A percentile compares a stretch with the other conserved stretches of the same genome.
These are phyloP conservation scores for Nicotiana attenuata DNA, from an alignment of 257 asterid species.

Conservation along the genomic window DNA sequence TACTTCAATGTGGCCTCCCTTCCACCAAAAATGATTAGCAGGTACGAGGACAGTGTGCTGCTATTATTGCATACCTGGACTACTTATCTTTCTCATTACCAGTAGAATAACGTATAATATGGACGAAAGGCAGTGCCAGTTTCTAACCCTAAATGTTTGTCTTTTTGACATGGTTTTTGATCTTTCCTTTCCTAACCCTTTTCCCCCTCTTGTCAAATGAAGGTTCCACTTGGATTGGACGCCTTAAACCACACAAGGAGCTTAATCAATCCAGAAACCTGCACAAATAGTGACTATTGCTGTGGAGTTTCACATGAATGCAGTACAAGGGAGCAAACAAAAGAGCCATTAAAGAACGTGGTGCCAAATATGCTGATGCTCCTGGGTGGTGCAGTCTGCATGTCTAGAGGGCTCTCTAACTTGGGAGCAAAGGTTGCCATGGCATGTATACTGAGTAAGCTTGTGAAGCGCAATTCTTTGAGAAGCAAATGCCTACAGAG, in stretches of 20 bases:
- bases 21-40: not conserved
- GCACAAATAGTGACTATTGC: slow-evolving; percentile 15
- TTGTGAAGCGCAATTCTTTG: slow-evolving; percentile 37
- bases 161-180: not conserved
- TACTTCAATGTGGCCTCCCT: not conserved
- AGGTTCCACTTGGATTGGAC: slow-evolving; percentile 70
- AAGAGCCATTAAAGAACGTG: slow-evolving; percentile 42
- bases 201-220: not conserved
- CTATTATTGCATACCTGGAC: not conserved
- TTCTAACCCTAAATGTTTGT: not conserved
- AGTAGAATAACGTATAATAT: not conserved
- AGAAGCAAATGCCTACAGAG: slow-evolving; percentile 11
- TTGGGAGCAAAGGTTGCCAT: slow-evolving; percentile 80
- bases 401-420: slow-evolving; percentile 68
- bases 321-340: slow-evolving; percentile 31
- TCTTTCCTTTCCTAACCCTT: not conserved
- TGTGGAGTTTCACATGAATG: slow-evolving; percentile 23
- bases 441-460: slow-evolving; percentile 69
- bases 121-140: not conserved
- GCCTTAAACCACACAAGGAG: slow-evolving; percentile 13
- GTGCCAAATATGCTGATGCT: slow-evolving; percentile 59
- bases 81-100: not conserved
- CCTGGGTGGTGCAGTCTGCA: slow-evolving; percentile 69
- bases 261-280: slow-evolving; percentile 27
- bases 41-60: not conserved